Percentiles rank a stretch among this genome's conserved stretches.
These are phyloP conservation scores for Magnusiomyces paraingens DNA, from an alignment of 1,139 yeast species.

Conservation along the genomic window DNA sequence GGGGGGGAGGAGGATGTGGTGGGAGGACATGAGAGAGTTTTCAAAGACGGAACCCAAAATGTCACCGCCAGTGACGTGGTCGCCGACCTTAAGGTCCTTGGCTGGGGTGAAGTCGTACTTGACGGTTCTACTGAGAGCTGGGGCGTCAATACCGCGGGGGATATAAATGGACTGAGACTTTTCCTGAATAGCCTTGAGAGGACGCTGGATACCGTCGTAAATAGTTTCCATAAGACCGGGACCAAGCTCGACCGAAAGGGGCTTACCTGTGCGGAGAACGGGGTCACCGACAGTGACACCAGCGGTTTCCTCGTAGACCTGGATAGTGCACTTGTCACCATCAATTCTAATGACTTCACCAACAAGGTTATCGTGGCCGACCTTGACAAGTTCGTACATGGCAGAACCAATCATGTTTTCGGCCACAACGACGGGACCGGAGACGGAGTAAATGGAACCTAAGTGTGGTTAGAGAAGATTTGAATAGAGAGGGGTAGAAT, in stretches of 20 bases:
- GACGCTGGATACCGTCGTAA: conserved; percentile 99
- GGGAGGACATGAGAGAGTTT: conserved; percentile 86
- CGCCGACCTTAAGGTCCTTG: conserved; percentile 68
- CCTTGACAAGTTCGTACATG: conserved; percentile 95
- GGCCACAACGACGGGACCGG: conserved; percentile 96
- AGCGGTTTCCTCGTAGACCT: conserved; percentile 98
- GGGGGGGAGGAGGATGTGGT: conserved; percentile 92
- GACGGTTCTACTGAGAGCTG: conserved; percentile 75
- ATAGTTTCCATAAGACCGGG: conserved; percentile 99
- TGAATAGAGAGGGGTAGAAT: not conserved
- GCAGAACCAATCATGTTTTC: conserved; percentile 99
- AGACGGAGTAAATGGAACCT: conserved; percentile 71
- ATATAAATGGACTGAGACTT: conserved; percentile 85
- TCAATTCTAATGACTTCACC: conserved; percentile 98
- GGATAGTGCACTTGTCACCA: conserved; percentile 95
- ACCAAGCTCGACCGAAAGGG: conserved; percentile 95
- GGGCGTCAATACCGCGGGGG: conserved; percentile 98
- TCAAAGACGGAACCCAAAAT: conserved; percentile 91
- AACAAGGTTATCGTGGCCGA: conserved; percentile 92
- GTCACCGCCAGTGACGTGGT: conserved; percentile 97
- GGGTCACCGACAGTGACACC: conserved; percentile 99
- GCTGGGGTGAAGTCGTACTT: conserved; percentile 87
- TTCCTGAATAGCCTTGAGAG: conserved; percentile 85
- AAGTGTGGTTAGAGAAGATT: conserved; percentile 1
- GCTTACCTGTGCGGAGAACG: conserved; percentile 94